A percentile compares a stretch with the other conserved stretches of the same genome.
Evolutionary conservation across 345 rosid species (phyloP).

Genomic region (Hibiscus tridactylites): DNA sequence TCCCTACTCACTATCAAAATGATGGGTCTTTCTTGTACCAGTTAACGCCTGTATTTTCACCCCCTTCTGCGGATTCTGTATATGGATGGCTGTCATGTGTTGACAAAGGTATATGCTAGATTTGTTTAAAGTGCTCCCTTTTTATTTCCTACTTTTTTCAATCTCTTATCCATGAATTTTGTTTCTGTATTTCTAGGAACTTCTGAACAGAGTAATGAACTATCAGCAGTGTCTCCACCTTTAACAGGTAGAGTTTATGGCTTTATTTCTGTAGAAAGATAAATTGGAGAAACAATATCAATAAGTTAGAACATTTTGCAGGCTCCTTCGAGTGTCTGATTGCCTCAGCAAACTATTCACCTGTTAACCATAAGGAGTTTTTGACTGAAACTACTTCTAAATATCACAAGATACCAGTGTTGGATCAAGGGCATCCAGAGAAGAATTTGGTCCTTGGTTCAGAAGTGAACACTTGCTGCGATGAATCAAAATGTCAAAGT

Average conservation of each 20-base stretch:
- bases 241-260: constrained; percentile 25
- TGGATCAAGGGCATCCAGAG: constrained; percentile 26
- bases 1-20: constrained; percentile 61
- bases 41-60: constrained; percentile 56
- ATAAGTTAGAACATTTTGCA: constrained; percentile 19
- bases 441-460: constrained; percentile 17
- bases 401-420: constrained; percentile 20
- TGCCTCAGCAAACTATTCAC: constrained; percentile 24
- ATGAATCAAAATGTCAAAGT: constrained; percentile 18
- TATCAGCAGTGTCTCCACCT: constrained; percentile 19
- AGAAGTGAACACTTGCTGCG: constrained; percentile 20
- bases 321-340: constrained; percentile 25
- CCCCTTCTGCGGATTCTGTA: constrained; percentile 61
- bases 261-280: constrained; percentile 6
- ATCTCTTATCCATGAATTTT: neutral
- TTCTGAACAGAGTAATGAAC: constrained; percentile 16
- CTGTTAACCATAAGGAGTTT: constrained; percentile 18
- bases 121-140: constrained; percentile 11
- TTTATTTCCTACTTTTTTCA: constrained; percentile 2
- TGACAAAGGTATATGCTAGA: constrained; percentile 37
- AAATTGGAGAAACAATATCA: constrained; percentile 5
- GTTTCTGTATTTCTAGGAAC: constrained; percentile 22
- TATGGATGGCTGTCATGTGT: constrained; percentile 39
- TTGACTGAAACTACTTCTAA: constrained; percentile 20
- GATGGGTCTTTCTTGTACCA: constrained; percentile 70